These are phyloP conservation scores for Salix viminalis DNA, from an alignment of 345 rosid genomes.

Conservation along the genomic window DNA sequence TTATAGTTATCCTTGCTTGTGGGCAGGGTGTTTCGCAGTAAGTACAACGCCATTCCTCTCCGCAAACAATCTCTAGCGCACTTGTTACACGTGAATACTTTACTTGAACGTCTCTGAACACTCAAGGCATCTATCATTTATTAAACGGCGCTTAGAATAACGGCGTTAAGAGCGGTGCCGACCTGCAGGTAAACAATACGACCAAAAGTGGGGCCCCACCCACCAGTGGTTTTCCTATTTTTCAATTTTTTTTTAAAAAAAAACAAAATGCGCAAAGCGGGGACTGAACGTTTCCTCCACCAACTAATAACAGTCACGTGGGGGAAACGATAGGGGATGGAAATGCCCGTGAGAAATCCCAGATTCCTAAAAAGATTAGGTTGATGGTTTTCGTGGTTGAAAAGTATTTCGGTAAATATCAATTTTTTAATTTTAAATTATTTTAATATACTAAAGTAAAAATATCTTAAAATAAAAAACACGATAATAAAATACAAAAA, in stretches of 20 bases:
- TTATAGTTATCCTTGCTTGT: too few relatives aligned
- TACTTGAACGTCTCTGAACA: too few relatives aligned
- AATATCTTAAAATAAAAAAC: too few relatives aligned
- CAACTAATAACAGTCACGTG: conserved; percentile 10
- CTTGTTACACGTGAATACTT: neutral
- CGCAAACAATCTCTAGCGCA: neutral
- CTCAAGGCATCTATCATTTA: too few relatives aligned
- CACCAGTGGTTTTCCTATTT: neutral
- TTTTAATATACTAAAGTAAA: too few relatives aligned
- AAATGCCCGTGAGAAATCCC: conserved; percentile 10
- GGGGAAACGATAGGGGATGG: neutral
- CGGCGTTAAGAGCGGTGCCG: conserved; percentile 11
- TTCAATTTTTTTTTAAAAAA: neutral
- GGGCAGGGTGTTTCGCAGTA: neutral
- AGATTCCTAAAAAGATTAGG: too few relatives aligned
- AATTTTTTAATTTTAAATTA: too few relatives aligned
- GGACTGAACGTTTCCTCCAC: conserved; percentile 22
- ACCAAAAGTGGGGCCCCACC: conserved; percentile 14
- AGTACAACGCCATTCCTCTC: neutral
- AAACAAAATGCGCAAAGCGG: conserved; percentile 8
- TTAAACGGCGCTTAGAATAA: neutral
- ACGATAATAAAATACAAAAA: too few relatives aligned
- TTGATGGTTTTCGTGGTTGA: too few relatives aligned
- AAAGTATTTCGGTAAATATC: too few relatives aligned
- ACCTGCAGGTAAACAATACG: conserved; percentile 11